These are phyloP conservation scores for Aphanomyces invadans DNA, from an alignment of 352 stramenopile species.

Conservation along the genomic window DNA sequence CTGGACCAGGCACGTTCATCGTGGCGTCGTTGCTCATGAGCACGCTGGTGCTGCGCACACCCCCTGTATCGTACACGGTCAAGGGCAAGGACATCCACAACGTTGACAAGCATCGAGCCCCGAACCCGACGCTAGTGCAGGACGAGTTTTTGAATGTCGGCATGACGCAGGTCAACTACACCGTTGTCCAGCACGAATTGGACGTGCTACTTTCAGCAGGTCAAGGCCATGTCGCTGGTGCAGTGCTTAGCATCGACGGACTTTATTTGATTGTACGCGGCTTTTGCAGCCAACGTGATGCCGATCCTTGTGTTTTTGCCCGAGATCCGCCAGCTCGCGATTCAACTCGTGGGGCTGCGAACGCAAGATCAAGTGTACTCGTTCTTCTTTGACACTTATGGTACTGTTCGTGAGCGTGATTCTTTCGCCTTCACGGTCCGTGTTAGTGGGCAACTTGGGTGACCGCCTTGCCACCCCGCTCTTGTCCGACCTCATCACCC, in stretches of 20 bases:
- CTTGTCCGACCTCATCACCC: conserved; percentile 18
- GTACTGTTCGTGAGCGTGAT: neutral
- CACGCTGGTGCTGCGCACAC: conserved; percentile 10
- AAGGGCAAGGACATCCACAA: conserved; percentile 17
- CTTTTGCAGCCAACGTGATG: conserved; percentile 13
- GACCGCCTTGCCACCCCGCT: neutral
- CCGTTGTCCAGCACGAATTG: neutral
- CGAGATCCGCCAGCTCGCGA: neutral
- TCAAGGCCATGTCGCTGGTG: conserved; percentile 16
- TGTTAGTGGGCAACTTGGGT: neutral
- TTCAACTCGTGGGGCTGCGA: neutral
- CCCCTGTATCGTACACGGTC: conserved; percentile 7
- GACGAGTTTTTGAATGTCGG: conserved; percentile 21
- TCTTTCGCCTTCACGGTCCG: too few species aligned
- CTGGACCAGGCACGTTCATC: neutral
- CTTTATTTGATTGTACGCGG: conserved; percentile 17
- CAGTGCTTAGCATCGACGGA: conserved; percentile 22
- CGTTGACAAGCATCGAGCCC: neutral
- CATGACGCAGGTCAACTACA: conserved; percentile 12
- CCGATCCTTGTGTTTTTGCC: neutral
- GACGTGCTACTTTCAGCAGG: conserved; percentile 7
- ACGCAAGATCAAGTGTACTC: neutral
- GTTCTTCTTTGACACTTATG: neutral
- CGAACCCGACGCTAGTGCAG: conserved; percentile 1
- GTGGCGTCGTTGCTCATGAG: neutral